Conservation (phyloP, 2,329 filamentous ascomycete species). For the Lasiodiplodia citricola region DNA sequence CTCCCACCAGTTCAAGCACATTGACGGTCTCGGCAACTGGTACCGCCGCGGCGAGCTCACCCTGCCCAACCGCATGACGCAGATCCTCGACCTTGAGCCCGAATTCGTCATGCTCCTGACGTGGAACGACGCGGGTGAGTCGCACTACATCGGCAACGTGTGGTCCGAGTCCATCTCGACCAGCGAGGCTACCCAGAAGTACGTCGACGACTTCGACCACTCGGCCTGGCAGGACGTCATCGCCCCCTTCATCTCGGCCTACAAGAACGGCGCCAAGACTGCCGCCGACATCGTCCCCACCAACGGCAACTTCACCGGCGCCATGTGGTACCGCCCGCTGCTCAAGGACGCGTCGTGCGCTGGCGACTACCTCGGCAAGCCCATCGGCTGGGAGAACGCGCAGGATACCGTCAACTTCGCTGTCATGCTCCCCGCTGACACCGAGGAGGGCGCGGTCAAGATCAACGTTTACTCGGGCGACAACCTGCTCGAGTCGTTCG, state of each 20-base stretch:
- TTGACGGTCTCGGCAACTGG: conserved; percentile 38
- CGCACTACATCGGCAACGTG: conserved; percentile 48
- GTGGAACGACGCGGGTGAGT: conserved; percentile 50
- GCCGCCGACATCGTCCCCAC: conserved; percentile 1
- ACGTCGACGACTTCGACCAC: conserved; percentile 42
- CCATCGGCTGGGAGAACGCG: conserved; percentile 12
- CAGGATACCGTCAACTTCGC: conserved; percentile 24
- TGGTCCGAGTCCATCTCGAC: conserved; percentile 41
- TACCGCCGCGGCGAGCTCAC: conserved; percentile 47
- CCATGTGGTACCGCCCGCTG: conserved; percentile 22
- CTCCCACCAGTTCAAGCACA: conserved; percentile 48
- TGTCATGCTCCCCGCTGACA: conserved; percentile 8
- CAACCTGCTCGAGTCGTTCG: conserved; percentile 14
- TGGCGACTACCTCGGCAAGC: conserved; percentile 19
- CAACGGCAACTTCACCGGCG: conserved; percentile 17
- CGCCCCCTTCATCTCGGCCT: conserved; percentile 44
- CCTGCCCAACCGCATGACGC: conserved; percentile 38
- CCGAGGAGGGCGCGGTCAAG: neutral
- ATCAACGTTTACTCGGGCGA: conserved; percentile 15
- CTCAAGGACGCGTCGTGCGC: conserved; percentile 11
- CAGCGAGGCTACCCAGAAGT: conserved; percentile 32
- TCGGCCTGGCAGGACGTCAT: conserved; percentile 44
- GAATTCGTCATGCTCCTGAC: conserved; percentile 48
- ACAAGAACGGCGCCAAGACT: conserved; percentile 39
- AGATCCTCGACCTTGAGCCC: conserved; percentile 40